Evolutionary conservation across 1,284 basidiomycete genomes (phyloP).

Genomic region (Hemileia vastatrix): DNA sequence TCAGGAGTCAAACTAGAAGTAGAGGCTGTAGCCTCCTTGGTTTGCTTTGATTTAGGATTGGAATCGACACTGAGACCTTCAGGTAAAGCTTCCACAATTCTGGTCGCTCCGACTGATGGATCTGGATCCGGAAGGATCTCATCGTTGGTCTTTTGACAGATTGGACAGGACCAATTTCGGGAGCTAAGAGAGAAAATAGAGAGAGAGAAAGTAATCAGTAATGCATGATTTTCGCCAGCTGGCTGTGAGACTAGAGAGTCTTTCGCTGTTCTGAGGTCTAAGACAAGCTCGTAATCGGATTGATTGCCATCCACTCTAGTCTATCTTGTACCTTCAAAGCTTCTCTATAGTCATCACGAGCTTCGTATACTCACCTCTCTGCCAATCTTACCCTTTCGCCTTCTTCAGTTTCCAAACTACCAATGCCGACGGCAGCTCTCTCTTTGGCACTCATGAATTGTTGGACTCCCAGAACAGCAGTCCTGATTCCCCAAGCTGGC

Average conservation of each 20-base stretch:
- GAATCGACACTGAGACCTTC: neutral
- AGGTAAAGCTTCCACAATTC: neutral
- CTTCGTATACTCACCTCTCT: slow-evolving; percentile 12
- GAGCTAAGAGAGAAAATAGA: slow-evolving; percentile 51
- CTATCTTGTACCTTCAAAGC: neutral
- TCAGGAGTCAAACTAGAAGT: neutral
- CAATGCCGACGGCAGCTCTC: slow-evolving; percentile 73
- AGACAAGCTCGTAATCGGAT: slow-evolving; percentile 76
- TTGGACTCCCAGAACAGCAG: slow-evolving; percentile 56
- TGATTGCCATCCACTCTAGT: neutral
- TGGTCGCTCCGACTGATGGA: neutral
- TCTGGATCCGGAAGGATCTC: slow-evolving; percentile 61
- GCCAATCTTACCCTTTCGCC: slow-evolving; percentile 78
- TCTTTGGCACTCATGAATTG: neutral
- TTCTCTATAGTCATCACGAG: too few species aligned
- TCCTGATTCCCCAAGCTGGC: slow-evolving; percentile 93
- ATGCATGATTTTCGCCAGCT: slow-evolving; percentile 56
- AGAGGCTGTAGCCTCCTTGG: neutral
- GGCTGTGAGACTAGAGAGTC: too few species aligned
- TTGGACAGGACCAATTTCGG: slow-evolving; percentile 67
- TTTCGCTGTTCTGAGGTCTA: slow-evolving; percentile 66
- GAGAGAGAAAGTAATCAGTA: slow-evolving; percentile 15
- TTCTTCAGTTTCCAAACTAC: slow-evolving; percentile 80
- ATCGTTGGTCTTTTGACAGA: slow-evolving; percentile 60
- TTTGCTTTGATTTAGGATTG: neutral